These are phyloP conservation scores for Goffeauzyma gilvescens DNA, from an alignment of 768 basidiomycete genomes.

Conservation along the genomic window DNA sequence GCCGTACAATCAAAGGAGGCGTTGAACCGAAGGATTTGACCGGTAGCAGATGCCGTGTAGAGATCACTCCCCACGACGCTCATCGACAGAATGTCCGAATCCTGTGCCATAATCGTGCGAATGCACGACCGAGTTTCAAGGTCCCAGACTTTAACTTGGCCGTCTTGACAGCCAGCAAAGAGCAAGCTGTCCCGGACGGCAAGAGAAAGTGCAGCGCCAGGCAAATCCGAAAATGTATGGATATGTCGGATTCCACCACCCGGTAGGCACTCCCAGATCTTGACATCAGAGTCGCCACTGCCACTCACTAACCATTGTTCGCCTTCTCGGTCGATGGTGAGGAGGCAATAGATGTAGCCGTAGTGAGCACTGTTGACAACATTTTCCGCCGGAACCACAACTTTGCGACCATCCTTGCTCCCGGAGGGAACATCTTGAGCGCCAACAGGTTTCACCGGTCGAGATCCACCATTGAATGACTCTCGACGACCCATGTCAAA, in stretches of 20 bases:
- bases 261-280: constrained; percentile 32
- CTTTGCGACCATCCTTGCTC: too few species aligned
- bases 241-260: constrained; percentile 21
- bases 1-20: constrained; percentile 66
- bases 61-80: constrained; percentile 45
- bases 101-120: constrained; percentile 66
- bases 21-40: constrained; percentile 64
- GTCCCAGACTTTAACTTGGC: constrained; percentile 76
- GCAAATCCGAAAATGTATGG: constrained; percentile 22
- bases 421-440: too few species aligned
- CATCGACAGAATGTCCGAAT: constrained; percentile 66
- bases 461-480: too few species aligned
- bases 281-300: constrained; percentile 77
- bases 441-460: too few species aligned
- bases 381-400: constrained; percentile 45
- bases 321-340: constrained; percentile 33
- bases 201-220: constrained; percentile 66
- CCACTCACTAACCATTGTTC: constrained; percentile 53
- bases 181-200: constrained; percentile 56
- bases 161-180: constrained; percentile 86
- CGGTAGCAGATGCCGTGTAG: constrained; percentile 40
- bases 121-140: constrained; percentile 73
- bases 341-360: constrained; percentile 81
- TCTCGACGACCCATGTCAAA: too few species aligned
- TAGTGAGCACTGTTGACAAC: constrained; percentile 79